Percentiles rank a stretch among this genome's conserved stretches.
phyloP scores from a whole-genome alignment of 495 filamentous ascomycete species.

The Xylaria telfairii region DNA sequence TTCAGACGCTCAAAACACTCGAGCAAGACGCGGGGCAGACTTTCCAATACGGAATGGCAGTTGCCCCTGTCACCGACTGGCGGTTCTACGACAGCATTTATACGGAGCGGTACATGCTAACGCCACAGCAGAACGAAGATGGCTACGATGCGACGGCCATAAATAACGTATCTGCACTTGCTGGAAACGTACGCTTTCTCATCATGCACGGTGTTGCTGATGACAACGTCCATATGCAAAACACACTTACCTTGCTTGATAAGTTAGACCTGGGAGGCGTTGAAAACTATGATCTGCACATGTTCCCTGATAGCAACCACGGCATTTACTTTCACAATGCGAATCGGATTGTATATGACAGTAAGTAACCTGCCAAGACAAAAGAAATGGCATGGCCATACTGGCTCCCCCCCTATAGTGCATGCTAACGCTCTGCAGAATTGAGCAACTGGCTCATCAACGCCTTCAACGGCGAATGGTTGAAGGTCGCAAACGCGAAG shows the following conservation, averaged over 20 bases:
- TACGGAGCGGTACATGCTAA: slow-evolving; percentile 96
- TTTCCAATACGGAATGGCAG: slow-evolving; percentile 96
- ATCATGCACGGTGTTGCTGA: slow-evolving; percentile 95
- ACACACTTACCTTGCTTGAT: slow-evolving; percentile 84
- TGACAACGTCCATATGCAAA: slow-evolving; percentile 97
- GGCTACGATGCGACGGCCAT: slow-evolving; percentile 83
- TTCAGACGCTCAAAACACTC: slow-evolving; percentile 95
- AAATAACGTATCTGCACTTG: slow-evolving; percentile 70
- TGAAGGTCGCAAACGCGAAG: slow-evolving; percentile 71
- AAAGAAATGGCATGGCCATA: slow-evolving; percentile 2
- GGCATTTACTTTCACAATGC: slow-evolving; percentile 95
- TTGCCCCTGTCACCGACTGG: slow-evolving; percentile 98
- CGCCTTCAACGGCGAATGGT: slow-evolving; percentile 97
- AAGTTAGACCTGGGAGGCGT: slow-evolving; percentile 81
- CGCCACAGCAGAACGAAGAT: slow-evolving; percentile 75
- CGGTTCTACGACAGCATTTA: slow-evolving; percentile 94
- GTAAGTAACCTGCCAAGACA: slow-evolving; percentile 59
- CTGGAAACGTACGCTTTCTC: slow-evolving; percentile 80
- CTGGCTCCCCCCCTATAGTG: neutral
- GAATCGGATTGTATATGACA: slow-evolving; percentile 91
- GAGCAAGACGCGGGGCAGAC: slow-evolving; percentile 88
- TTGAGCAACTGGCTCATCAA: slow-evolving; percentile 92
- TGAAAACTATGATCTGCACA: slow-evolving; percentile 95
- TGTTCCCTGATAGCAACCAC: slow-evolving; percentile 96
- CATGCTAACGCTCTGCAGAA: slow-evolving; percentile 60